phyloP scores from a whole-genome alignment of 2,329 filamentous ascomycete species.

The Zarea fungicola region DNA sequence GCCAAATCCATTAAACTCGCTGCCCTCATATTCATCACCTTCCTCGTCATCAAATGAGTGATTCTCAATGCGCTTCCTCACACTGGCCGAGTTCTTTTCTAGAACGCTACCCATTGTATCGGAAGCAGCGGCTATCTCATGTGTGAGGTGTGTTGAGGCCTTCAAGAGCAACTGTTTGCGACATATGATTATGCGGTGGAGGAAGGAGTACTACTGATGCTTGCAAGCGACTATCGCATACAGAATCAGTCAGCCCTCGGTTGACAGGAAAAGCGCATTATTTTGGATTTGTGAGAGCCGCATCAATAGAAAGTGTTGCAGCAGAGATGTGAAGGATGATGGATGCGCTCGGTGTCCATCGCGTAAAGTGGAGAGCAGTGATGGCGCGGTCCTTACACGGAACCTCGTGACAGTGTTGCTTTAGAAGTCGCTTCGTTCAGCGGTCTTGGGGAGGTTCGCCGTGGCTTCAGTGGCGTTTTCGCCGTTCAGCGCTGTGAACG shows the following conservation, averaged over 20 bases:
- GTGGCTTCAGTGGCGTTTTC: not conserved
- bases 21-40: slow-evolving; percentile 86
- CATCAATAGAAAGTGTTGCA: not conserved
- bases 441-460: not conserved
- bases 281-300: not conserved
- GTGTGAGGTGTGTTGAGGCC: not conserved
- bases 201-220: not conserved
- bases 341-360: slow-evolving; percentile 18
- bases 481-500: not conserved
- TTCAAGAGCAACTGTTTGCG: not conserved
- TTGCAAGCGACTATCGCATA: not conserved
- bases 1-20: slow-evolving; percentile 79
- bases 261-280: not conserved
- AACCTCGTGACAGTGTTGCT: slow-evolving; percentile 32
- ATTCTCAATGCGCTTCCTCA: slow-evolving; percentile 56
- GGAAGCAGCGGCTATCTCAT: not conserved
- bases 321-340: not conserved
- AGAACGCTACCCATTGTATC: slow-evolving; percentile 53
- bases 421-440: not conserved
- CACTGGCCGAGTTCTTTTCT: slow-evolving; percentile 57
- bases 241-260: not conserved
- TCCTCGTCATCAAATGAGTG: slow-evolving; percentile 75
- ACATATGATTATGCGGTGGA: not conserved
- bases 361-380: slow-evolving; percentile 32
- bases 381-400: slow-evolving; percentile 33